Conservation (phyloP, 2,329 filamentous ascomycete species). For the Phialemoniopsis sp. region DNA sequence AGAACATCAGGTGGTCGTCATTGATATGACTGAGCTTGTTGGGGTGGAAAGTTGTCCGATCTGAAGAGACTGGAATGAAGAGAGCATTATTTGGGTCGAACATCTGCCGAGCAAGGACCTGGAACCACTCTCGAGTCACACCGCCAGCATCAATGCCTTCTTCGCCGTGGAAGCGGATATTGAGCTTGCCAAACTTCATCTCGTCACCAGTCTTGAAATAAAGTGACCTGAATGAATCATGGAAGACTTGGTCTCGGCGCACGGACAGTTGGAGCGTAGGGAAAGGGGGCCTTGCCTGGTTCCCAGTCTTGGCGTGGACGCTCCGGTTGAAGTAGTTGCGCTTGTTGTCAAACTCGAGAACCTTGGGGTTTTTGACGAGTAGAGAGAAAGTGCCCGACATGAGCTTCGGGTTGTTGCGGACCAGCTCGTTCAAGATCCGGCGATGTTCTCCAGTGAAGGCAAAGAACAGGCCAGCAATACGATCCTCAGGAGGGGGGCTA, state of each 20-base stretch:
- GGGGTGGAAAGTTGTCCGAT: conserved; percentile 97
- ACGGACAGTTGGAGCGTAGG: conserved; percentile 81
- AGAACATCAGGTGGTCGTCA: conserved; percentile 92
- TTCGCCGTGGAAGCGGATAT: conserved; percentile 94
- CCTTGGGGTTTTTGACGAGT: conserved; percentile 96
- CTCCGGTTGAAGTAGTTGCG: conserved; percentile 97
- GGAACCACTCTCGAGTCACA: conserved; percentile 98
- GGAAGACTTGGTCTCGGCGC: conserved; percentile 91
- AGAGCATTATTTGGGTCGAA: conserved; percentile 97
- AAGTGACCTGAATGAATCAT: conserved; percentile 96
- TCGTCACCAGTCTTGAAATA: conserved; percentile 96
- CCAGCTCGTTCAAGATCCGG: conserved; percentile 95
- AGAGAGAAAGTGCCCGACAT: conserved; percentile 98
- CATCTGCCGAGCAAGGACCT: conserved; percentile 95
- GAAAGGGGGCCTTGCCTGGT: conserved; percentile 62
- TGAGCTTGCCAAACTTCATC: conserved; percentile 98
- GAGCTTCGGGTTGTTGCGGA: conserved; percentile 92
- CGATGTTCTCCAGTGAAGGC: conserved; percentile 96
- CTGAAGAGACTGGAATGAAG: conserved; percentile 93
- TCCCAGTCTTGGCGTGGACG: conserved; percentile 68
- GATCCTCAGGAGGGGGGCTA: conserved; percentile 73
- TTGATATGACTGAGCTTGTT: conserved; percentile 94
- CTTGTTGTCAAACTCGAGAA: conserved; percentile 98
- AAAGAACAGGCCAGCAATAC: conserved; percentile 91
- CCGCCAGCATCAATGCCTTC: conserved; percentile 97